phyloP scores from a whole-genome alignment of 2,329 filamentous ascomycete genomes.

The Paradendryphiella salina region DNA sequence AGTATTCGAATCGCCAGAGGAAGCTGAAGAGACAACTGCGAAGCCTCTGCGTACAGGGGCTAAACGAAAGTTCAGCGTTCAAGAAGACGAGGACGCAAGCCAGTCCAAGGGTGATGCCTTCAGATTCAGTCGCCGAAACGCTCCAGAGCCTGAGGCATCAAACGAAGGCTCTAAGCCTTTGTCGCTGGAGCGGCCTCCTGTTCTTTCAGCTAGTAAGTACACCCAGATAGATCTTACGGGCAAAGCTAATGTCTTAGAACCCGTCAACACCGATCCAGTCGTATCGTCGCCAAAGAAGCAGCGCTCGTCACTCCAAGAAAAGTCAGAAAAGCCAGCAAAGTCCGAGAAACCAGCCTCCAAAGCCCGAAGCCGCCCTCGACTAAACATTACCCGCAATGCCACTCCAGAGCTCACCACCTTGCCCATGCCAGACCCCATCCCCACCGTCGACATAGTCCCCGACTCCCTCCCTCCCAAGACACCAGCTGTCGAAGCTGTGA shows the following conservation, averaged over 20 bases:
- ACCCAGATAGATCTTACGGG: constrained; percentile 15
- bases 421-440: constrained; percentile 27
- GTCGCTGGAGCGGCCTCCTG: constrained; percentile 41
- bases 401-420: constrained; percentile 27
- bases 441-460: constrained; percentile 37
- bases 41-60: constrained; percentile 52
- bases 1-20: constrained; percentile 49
- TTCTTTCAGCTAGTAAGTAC: constrained; percentile 50
- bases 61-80: constrained; percentile 61
- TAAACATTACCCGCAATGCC: constrained; percentile 33
- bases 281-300: constrained; percentile 51
- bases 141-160: constrained; percentile 20
- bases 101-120: constrained; percentile 48
- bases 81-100: constrained; percentile 53
- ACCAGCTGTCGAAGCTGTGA: constrained; percentile 44
- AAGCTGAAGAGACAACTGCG: constrained; percentile 30
- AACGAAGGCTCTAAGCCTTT: constrained; percentile 23
- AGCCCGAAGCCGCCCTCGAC: constrained; percentile 26
- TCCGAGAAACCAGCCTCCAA: constrained; percentile 27
- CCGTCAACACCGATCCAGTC: constrained; percentile 53
- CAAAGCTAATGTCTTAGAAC: constrained; percentile 47
- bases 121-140: constrained; percentile 51
- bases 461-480: constrained; percentile 48
- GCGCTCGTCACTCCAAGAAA: constrained; percentile 30
- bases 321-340: constrained; percentile 38